phyloP scores from a whole-genome alignment of 306 rosid species.

The Lupinus albus region DNA sequence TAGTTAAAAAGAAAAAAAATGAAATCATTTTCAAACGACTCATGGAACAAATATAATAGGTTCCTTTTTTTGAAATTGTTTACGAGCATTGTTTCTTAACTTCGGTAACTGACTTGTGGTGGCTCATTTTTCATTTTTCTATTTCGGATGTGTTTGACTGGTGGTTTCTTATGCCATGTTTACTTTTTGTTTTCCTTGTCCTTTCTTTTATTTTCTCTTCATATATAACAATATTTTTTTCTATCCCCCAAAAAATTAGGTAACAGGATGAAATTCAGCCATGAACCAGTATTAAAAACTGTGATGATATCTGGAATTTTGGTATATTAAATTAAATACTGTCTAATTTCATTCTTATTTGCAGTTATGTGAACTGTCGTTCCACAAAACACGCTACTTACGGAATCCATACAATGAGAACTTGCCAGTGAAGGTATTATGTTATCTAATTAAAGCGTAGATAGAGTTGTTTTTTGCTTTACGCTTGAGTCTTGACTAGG shows the following conservation, averaged over 20 bases:
- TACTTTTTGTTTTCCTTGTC: too few relatives aligned
- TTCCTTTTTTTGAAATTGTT: not conserved
- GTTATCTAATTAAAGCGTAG: constrained; percentile 30
- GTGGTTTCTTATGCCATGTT: too few relatives aligned
- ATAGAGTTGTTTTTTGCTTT: constrained; percentile 33
- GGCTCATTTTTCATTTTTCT: too few relatives aligned
- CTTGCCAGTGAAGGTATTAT: constrained; percentile 93
- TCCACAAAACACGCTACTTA: constrained; percentile 96
- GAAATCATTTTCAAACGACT: not conserved
- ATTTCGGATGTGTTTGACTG: too few relatives aligned
- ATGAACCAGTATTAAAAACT: constrained; percentile 15
- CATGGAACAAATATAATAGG: not conserved
- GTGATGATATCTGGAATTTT: constrained; percentile 26
- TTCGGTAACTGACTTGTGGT: not conserved
- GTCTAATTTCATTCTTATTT: constrained; percentile 47
- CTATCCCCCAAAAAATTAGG: too few relatives aligned
- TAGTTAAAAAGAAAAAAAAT: not conserved
- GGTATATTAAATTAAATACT: constrained; percentile 27
- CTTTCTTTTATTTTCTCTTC: too few relatives aligned
- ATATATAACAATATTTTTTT: too few relatives aligned
- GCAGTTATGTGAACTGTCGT: constrained; percentile 97
- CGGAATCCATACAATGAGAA: constrained; percentile 98
- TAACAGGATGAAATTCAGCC: constrained; percentile 20
- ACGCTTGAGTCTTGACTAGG: constrained; percentile 27
- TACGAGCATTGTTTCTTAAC: not conserved